These are phyloP conservation scores for Botryosphaeria dothidea DNA, from an alignment of 2,329 filamentous ascomycete species.

Conservation along the genomic window DNA sequence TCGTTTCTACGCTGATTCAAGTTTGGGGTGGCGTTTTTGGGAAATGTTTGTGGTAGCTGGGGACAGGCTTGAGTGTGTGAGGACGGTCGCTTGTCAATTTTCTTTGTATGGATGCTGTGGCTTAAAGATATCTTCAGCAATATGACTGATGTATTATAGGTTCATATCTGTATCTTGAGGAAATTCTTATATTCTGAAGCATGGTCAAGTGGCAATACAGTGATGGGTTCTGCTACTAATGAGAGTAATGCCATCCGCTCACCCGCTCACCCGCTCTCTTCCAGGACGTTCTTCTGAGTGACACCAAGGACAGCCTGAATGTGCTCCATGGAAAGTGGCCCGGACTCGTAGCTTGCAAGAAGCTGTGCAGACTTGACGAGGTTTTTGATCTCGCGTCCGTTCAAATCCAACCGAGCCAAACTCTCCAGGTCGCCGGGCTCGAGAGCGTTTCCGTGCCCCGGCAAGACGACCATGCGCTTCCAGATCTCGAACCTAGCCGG, in stretches of 20 bases:
- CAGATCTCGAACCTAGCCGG: background rate
- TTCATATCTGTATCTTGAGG: too few species aligned
- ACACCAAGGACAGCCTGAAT: background rate
- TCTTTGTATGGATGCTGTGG: too few species aligned
- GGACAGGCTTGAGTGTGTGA: too few species aligned
- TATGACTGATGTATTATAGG: too few species aligned
- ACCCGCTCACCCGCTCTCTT: too few species aligned
- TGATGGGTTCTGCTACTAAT: too few species aligned
- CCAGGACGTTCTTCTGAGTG: background rate
- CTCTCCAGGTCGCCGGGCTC: background rate
- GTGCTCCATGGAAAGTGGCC: background rate
- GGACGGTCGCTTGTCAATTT: too few species aligned
- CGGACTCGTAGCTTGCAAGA: background rate
- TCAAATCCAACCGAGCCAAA: background rate
- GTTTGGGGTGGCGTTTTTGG: background rate
- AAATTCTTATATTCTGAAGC: too few species aligned
- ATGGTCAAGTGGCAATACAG: too few species aligned
- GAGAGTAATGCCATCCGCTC: background rate
- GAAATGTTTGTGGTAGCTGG: too few species aligned
- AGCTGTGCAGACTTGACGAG: background rate
- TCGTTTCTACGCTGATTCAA: background rate
- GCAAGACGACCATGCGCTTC: background rate
- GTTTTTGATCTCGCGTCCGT: slow-evolving; percentile 6
- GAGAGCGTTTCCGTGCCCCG: background rate
- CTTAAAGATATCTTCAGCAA: too few species aligned